These are phyloP conservation scores for Sporobolus alterniflorus DNA, from an alignment of 202 grass and related monocot species.

Conservation along the genomic window DNA sequence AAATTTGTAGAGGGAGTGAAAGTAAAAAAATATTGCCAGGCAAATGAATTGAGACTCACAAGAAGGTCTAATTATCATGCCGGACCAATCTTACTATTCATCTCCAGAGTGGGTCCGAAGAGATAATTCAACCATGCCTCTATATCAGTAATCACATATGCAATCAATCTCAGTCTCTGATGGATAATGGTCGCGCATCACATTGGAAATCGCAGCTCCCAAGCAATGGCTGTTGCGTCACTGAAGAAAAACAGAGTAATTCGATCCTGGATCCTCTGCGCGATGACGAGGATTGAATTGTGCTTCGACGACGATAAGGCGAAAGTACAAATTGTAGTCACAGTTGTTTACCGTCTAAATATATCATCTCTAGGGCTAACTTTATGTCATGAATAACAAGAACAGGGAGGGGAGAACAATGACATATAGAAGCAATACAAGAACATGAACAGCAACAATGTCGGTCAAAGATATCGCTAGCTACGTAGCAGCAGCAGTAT, in stretches of 20 bases:
- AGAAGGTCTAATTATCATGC: slow-evolving; percentile 12
- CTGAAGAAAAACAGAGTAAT: slow-evolving; percentile 23
- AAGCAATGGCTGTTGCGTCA: slow-evolving; percentile 23
- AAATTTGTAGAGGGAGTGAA: background rate
- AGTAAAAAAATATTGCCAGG: slow-evolving; percentile 1
- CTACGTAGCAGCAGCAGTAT: background rate
- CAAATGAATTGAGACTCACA: background rate
- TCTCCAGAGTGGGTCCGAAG: slow-evolving; percentile 15
- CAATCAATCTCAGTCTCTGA: slow-evolving; percentile 41
- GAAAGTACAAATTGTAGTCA: slow-evolving; percentile 32
- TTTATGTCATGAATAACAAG: slow-evolving; percentile 48
- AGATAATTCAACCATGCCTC: slow-evolving; percentile 36
- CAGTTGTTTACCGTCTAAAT: slow-evolving; percentile 46
- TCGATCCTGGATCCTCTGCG: background rate
- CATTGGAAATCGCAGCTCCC: slow-evolving; percentile 1
- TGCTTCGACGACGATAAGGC: background rate
- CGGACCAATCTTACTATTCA: slow-evolving; percentile 33
- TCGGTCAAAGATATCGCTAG: background rate
- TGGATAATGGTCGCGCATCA: slow-evolving; percentile 39
- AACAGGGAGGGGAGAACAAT: slow-evolving; percentile 35
- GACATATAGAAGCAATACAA: slow-evolving; percentile 43
- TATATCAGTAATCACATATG: slow-evolving; percentile 23
- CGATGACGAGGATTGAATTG: slow-evolving; percentile 1
- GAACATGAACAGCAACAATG: slow-evolving; percentile 33
- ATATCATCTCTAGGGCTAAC: slow-evolving; percentile 47